These are phyloP conservation scores for Kodamaea restingae DNA, from an alignment of 805 yeast species.

Conservation along the genomic window DNA sequence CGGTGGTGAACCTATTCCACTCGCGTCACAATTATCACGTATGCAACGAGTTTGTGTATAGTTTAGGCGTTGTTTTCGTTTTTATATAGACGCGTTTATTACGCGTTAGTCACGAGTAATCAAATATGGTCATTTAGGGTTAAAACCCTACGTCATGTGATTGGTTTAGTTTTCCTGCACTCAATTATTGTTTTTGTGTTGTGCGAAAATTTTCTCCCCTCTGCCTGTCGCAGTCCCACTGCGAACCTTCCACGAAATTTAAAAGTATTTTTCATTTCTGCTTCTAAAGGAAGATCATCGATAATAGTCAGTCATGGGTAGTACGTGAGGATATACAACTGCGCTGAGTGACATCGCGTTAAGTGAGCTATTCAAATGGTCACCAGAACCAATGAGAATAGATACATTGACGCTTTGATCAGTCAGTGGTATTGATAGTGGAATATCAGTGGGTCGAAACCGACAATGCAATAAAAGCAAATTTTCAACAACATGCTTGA, in stretches of 20 bases:
- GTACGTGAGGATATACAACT: slow-evolving; percentile 47
- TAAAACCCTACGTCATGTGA: slow-evolving; percentile 2
- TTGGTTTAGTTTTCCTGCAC: neutral
- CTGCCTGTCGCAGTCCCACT: slow-evolving; percentile 6
- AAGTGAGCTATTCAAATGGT: neutral
- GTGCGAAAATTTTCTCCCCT: slow-evolving; percentile 15
- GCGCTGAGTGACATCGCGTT: neutral
- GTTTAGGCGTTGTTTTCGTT: slow-evolving; percentile 4
- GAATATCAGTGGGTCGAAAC: neutral
- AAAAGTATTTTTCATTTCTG: slow-evolving; percentile 15
- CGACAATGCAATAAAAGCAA: neutral
- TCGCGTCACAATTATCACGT: neutral
- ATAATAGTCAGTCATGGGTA: slow-evolving; percentile 61
- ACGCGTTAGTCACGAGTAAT: neutral
- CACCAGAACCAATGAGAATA: neutral
- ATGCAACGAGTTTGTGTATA: neutral
- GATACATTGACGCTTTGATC: neutral
- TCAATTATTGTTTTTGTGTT: neutral
- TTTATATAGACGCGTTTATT: neutral
- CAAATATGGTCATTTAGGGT: neutral
- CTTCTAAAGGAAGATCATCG: slow-evolving; percentile 12
- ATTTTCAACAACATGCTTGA: neutral
- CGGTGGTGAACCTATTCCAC: neutral
- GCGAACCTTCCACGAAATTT: slow-evolving; percentile 5
- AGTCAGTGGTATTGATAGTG: neutral